Conservation (phyloP, 2,329 filamentous ascomycete species). For the Claviceps purpurea region DNA sequence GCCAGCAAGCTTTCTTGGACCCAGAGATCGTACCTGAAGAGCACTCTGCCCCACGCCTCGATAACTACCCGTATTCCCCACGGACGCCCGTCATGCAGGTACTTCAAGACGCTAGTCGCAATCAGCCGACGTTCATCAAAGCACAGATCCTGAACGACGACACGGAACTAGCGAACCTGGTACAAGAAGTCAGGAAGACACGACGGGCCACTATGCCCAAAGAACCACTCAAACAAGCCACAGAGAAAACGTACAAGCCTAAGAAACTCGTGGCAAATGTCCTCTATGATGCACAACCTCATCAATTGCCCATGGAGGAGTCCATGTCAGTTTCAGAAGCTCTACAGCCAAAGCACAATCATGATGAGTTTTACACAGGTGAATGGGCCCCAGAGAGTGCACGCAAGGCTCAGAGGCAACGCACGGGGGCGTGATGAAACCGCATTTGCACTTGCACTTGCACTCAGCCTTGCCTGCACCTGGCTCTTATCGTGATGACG, state of each 20-base stretch:
- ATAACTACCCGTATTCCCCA: constrained; percentile 53
- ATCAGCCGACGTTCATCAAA: constrained; percentile 53
- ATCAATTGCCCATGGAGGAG: constrained; percentile 22
- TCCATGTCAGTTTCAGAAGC: constrained; percentile 23
- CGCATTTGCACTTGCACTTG: too few species aligned
- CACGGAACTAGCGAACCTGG: constrained; percentile 57
- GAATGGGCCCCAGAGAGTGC: constrained; percentile 14
- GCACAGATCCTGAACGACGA: constrained; percentile 73
- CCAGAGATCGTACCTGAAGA: constrained; percentile 43
- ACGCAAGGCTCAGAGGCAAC: constrained; percentile 13
- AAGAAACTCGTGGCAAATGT: constrained; percentile 17
- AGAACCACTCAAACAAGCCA: background rate
- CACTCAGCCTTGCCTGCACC: background rate
- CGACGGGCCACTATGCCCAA: constrained; percentile 5
- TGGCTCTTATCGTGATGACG: too few species aligned
- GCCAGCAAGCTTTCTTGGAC: constrained; percentile 55
- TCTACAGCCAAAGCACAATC: constrained; percentile 12
- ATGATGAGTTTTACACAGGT: constrained; percentile 12
- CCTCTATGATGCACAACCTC: constrained; percentile 23
- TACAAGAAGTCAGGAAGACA: constrained; percentile 43
- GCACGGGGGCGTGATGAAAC: constrained; percentile 12
- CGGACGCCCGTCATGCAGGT: constrained; percentile 69
- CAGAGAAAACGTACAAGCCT: constrained; percentile 13
- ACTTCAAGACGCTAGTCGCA: constrained; percentile 36
- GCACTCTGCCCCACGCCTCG: constrained; percentile 38